Percentiles rank a stretch among this genome's conserved stretches.
phyloP scores from a whole-genome alignment of 805 yeast species.

The Blastobotrys parvus region DNA sequence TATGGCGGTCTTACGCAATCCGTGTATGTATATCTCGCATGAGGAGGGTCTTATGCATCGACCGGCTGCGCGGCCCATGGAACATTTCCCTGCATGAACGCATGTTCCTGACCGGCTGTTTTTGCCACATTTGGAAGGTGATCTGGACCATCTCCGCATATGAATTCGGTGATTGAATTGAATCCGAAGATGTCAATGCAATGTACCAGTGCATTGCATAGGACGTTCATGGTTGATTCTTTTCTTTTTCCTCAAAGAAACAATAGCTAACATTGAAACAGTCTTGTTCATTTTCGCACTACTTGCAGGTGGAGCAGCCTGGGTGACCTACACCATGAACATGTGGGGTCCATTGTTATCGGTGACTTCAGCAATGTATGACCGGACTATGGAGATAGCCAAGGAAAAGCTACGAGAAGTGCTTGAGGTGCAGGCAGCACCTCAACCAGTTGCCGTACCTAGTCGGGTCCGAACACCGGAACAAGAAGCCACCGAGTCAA shows the following conservation, averaged over 20 bases:
- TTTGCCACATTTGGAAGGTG: too few species aligned
- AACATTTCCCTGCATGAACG: too few species aligned
- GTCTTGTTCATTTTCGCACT: slow-evolving; percentile 54
- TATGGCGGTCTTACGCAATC: slow-evolving; percentile 78
- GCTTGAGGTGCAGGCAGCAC: slow-evolving; percentile 40
- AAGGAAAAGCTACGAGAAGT: slow-evolving; percentile 54
- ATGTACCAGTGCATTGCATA: too few species aligned
- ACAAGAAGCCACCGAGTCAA: too few species aligned
- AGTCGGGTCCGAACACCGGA: too few species aligned
- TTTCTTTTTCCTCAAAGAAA: background rate
- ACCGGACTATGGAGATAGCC: slow-evolving; percentile 47
- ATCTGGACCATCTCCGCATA: too few species aligned
- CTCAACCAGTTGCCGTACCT: too few species aligned
- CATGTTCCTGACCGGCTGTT: too few species aligned
- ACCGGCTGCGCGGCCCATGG: too few species aligned
- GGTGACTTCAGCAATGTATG: slow-evolving; percentile 48
- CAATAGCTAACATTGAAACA: background rate
- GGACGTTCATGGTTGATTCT: background rate
- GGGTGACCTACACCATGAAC: slow-evolving; percentile 60
- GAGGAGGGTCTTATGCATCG: too few species aligned
- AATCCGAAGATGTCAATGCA: too few species aligned
- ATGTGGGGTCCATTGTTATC: slow-evolving; percentile 67
- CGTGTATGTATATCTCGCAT: slow-evolving; percentile 31
- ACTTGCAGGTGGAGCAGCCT: slow-evolving; percentile 49
- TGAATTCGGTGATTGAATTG: too few species aligned